Evolutionary conservation across 192 early-diverging fungal genomes (phyloP).

Genomic region (Chytriomyces sp.): DNA sequence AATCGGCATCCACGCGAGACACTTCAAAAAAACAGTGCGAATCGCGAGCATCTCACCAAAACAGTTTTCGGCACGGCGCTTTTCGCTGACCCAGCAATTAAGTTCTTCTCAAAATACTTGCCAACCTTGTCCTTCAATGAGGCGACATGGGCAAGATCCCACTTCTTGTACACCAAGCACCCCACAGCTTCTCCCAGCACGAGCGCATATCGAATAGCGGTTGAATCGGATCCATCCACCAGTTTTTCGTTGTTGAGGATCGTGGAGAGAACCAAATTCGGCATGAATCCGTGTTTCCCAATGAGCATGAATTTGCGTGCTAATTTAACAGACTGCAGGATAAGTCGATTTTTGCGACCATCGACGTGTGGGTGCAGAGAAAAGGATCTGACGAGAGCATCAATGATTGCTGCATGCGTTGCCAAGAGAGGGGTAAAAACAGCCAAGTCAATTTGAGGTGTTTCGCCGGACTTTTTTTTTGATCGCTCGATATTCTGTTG

Average conservation of each 20-base stretch:
- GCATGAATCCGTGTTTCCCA: constrained; percentile 34
- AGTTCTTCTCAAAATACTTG: constrained; percentile 64
- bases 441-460: neutral
- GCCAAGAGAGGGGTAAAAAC: neutral
- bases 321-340: constrained; percentile 56
- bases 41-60: constrained; percentile 45
- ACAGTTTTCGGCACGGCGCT: constrained; percentile 48
- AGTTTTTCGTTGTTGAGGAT: constrained; percentile 8
- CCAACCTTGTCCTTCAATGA: constrained; percentile 53
- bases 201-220: neutral
- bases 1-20: neutral
- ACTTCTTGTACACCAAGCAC: constrained; percentile 17
- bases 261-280: constrained; percentile 6
- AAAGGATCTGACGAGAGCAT: neutral
- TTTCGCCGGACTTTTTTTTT: neutral
- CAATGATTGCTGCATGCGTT: neutral
- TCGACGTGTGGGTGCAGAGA: neutral
- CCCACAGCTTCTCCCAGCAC: constrained; percentile 16
- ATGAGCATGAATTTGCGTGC: constrained; percentile 24
- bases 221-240: constrained; percentile 26
- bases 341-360: constrained; percentile 54
- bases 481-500: neutral
- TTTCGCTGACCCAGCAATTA: constrained; percentile 57
- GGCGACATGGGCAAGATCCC: constrained; percentile 33
- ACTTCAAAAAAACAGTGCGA: neutral